Evolutionary conservation across 352 stramenopile species (phyloP), one percentile per base, ranked within the genome.

Genomic region (Globisporangium canariense): DNA sequence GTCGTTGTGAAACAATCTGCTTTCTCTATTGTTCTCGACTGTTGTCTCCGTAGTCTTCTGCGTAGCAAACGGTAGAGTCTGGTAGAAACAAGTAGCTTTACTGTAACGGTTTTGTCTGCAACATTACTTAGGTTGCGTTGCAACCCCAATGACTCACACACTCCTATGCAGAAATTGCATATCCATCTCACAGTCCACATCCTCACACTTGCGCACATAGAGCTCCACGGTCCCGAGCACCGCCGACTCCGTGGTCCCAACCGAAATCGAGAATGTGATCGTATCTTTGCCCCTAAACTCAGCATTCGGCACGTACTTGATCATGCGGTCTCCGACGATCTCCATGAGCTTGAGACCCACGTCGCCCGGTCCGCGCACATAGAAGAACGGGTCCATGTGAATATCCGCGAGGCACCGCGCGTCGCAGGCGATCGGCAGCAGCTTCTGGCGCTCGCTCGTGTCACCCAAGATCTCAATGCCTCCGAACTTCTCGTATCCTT

Each of bases 341-440:
- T 70, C 57, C 49, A 89, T 58, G 18, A 81, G 55, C 41, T 84
- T 88, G 4, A 81, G 47, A 0, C 69, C 79, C n/a, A 71, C 68
- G 54, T 91, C 78, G 2, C 82, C 82, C 0, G 77, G 72, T 10
- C 74, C 73, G n/a, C 13, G 14, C 20, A 67, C 46, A 20, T 86
- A 79, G 36, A 85, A 85, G 62, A 88, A 93, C 36, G 80, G 76
- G 22, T 93, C 81, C 45, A 89, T 41, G 14, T 74, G 67, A 1
- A 81, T 70, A 8, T 68, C 58, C 9, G 65, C 67, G 2, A 89
- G 67, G 47, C 80, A 93, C 40, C 65, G 58, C 0, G 70, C 28
- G 49, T 88, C 78, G 22, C 84, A 93, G 16, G 78, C 73, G n/a
- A 78, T 78, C 8, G 78, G 78, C 25, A 88, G 63, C 4, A 79